Conservation (phyloP, 208 protist genomes). For the Leptomonas pyrrhocoris region DNA sequence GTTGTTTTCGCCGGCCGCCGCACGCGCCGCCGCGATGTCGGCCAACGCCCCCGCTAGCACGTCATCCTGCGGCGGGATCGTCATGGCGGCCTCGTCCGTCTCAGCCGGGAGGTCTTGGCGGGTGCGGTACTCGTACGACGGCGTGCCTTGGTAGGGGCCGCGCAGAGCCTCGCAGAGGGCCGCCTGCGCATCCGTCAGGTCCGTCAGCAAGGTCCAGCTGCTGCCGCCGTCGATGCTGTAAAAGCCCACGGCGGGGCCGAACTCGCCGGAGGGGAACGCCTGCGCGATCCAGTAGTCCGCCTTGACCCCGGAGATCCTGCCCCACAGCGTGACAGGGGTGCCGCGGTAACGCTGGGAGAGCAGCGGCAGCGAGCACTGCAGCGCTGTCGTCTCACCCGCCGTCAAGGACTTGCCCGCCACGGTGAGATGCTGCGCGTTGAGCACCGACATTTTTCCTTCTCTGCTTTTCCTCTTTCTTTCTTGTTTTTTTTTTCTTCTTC, state of each 20-base stretch:
- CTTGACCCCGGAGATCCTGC: slow-evolving; percentile 70
- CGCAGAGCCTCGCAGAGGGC: slow-evolving; percentile 84
- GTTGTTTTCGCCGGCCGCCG: slow-evolving; percentile 20
- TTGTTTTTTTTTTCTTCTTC: neutral
- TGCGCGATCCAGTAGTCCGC: slow-evolving; percentile 85
- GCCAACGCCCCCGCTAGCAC: slow-evolving; percentile 50
- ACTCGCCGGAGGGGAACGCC: slow-evolving; percentile 51
- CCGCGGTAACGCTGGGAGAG: slow-evolving; percentile 65
- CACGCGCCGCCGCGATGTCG: slow-evolving; percentile 35
- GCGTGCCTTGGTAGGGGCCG: slow-evolving; percentile 80
- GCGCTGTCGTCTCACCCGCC: slow-evolving; percentile 65
- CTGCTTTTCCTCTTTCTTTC: neutral
- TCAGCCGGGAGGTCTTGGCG: slow-evolving; percentile 79
- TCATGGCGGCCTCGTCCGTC: slow-evolving; percentile 57
- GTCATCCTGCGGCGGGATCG: slow-evolving; percentile 49
- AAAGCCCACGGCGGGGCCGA: slow-evolving; percentile 70
- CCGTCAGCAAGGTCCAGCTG: slow-evolving; percentile 69
- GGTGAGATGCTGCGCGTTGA: slow-evolving; percentile 62
- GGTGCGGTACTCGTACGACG: slow-evolving; percentile 86
- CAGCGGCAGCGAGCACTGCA: slow-evolving; percentile 84
- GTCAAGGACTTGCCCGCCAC: slow-evolving; percentile 63
- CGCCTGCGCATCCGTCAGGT: slow-evolving; percentile 68
- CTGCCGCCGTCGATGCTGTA: slow-evolving; percentile 85
- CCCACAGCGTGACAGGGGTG: slow-evolving; percentile 74
- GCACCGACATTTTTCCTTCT: slow-evolving; percentile 45